Percentiles rank a stretch among this genome's conserved stretches.
These are phyloP conservation scores for Cardamine chenopodiifolia DNA, from an alignment of 345 rosid genomes.

Conservation along the genomic window DNA sequence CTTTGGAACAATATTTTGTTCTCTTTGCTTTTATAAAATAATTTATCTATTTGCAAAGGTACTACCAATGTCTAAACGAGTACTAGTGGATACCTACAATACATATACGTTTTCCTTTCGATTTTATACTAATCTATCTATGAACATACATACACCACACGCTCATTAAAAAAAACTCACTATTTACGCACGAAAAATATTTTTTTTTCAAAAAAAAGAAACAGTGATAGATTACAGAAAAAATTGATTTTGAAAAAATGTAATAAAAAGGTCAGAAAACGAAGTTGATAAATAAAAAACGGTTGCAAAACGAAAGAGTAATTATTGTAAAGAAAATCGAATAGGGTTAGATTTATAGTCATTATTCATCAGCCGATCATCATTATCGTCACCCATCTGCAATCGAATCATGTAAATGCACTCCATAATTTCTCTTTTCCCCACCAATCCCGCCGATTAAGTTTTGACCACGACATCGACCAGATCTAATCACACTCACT, in stretches of 20 bases:
- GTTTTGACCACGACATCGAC: conserved; percentile 37
- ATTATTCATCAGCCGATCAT: conserved; percentile 17
- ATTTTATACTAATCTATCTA: not conserved
- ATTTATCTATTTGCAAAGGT: not conserved
- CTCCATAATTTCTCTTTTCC: conserved; percentile 8
- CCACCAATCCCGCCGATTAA: conserved; percentile 39
- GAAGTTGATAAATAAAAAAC: conserved; percentile 11
- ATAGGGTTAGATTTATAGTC: conserved; percentile 36
- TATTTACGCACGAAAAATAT: not conserved
- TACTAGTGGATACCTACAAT: not conserved
- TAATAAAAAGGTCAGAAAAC: not conserved
- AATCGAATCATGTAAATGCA: conserved; percentile 32
- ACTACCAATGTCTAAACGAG: not conserved
- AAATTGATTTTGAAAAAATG: not conserved
- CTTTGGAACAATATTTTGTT: conserved; percentile 39
- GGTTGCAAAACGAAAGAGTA: not conserved
- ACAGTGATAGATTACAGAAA: not conserved
- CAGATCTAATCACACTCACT: conserved; percentile 37
- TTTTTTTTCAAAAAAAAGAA: not conserved
- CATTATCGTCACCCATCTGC: conserved; percentile 28
- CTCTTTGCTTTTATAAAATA: conserved; percentile 33
- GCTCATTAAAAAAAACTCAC: not conserved
- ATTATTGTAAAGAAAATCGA: not conserved
- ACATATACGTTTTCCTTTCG: not conserved
- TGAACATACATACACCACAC: not conserved